phyloP scores from a whole-genome alignment of 2,329 filamentous ascomycete genomes.

The Arthroderma sp. region DNA sequence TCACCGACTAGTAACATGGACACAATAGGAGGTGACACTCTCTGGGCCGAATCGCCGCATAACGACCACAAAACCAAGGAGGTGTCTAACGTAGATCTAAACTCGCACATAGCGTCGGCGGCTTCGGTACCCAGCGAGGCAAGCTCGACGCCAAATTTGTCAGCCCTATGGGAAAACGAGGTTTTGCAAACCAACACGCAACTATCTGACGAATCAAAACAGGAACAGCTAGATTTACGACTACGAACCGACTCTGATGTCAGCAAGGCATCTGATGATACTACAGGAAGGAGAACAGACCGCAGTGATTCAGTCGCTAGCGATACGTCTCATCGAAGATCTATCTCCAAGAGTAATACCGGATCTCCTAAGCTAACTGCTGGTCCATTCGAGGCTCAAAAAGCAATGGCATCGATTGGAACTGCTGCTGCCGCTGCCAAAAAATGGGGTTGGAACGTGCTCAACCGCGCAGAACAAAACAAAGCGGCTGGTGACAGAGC shows the following conservation, averaged over 20 bases:
- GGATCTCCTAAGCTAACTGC: not conserved
- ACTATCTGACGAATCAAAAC: not conserved
- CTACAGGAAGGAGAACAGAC: not conserved
- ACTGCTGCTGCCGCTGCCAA: constrained; percentile 45
- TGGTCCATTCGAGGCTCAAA: constrained; percentile 13
- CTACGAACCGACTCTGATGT: constrained; percentile 3
- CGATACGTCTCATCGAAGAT: not conserved
- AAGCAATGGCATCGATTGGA: constrained; percentile 28
- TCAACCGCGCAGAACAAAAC: constrained; percentile 28
- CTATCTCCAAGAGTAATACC: not conserved
- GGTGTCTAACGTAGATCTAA: too few relatives aligned
- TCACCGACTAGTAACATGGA: too few relatives aligned
- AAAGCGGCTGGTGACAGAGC: constrained; percentile 29
- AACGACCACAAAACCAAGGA: too few relatives aligned
- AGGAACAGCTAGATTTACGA: not conserved
- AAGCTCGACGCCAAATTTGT: too few relatives aligned
- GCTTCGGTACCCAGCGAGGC: too few relatives aligned
- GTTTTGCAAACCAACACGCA: too few relatives aligned
- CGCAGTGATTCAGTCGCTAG: constrained; percentile 1
- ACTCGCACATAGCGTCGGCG: too few relatives aligned
- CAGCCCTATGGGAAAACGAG: too few relatives aligned
- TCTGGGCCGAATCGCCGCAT: too few relatives aligned
- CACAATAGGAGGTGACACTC: too few relatives aligned
- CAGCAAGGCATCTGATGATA: constrained; percentile 3
- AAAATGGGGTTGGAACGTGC: constrained; percentile 45